Evolutionary conservation across 208 protist species (phyloP).

Genomic region (Paratrypanosoma confusum): DNA sequence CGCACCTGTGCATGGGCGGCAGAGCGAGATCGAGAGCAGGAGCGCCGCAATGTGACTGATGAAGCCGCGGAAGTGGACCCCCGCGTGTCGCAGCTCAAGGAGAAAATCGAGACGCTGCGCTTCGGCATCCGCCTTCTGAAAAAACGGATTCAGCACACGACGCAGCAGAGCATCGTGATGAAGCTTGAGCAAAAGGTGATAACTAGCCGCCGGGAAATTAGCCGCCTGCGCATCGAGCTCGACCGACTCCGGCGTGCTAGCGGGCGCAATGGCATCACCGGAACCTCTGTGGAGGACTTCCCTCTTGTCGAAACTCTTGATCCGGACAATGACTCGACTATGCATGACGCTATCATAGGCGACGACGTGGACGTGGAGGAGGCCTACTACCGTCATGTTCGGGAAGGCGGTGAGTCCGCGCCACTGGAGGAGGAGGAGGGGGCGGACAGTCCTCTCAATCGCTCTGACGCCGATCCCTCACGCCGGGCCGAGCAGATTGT

Average conservation of each 20-base stretch:
- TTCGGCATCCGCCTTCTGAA: slow-evolving; percentile 74
- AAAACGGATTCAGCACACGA: slow-evolving; percentile 72
- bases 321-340: too few species aligned
- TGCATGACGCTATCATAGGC: too few species aligned
- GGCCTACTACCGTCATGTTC: too few species aligned
- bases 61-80: slow-evolving; percentile 19
- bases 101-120: slow-evolving; percentile 51
- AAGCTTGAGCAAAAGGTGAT: slow-evolving; percentile 74
- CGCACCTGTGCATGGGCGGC: slow-evolving; percentile 54
- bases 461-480: too few species aligned
- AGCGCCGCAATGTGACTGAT: slow-evolving; percentile 12
- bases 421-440: too few species aligned
- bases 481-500: too few species aligned
- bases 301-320: too few species aligned
- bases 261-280: too few species aligned
- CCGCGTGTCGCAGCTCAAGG: slow-evolving; percentile 23
- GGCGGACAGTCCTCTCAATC: too few species aligned
- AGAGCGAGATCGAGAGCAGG: slow-evolving; percentile 36
- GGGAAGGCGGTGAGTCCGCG: too few species aligned
- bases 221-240: slow-evolving; percentile 71
- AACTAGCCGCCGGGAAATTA: slow-evolving; percentile 54
- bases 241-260: slow-evolving; percentile 69
- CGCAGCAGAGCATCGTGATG: slow-evolving; percentile 38
- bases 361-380: too few species aligned
- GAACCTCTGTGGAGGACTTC: too few species aligned